Evolutionary conservation across 768 basidiomycete genomes (phyloP), one percentile per base, ranked within the genome.

Genomic region (Rhodotorula sphaerocarpa): DNA sequence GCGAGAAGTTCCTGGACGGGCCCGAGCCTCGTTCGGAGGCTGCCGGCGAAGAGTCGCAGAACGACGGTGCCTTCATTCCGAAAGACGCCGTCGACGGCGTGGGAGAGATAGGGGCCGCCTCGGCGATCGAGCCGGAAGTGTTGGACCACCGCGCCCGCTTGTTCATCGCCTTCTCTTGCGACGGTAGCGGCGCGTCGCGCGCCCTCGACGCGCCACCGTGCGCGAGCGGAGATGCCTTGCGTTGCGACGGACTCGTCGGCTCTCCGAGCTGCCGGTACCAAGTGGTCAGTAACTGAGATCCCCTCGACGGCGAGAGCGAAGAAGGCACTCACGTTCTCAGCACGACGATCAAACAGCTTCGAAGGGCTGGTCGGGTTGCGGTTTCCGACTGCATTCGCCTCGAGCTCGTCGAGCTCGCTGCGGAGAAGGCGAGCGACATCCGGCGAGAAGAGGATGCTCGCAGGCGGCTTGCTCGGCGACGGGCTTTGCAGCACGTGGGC

Each of bases 11-110:
- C 28, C 59, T 58, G 10, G 54, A 46, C 3, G 54, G 18, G 30
- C 27, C 25, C 7, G 48, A 42, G 14, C 59, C 66, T 21, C 53
- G 55, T 20, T 69, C 67, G 7, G 63, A 64, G 1, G 36, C 33
- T 2, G 67, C 48, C 16, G 67, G 67, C 0, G 59, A 61, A 18
- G 67, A 69, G 63, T 69, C 63, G 67, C 67, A 69, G 63, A 69
- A 69, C 16, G 59, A 61, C 1, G 67, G 67, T 2, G 67, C 67
- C 47, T 53, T 59, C 25, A 69, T 47, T 27, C 63, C 57, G 23
- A 39, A 25, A 21, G 66, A 60, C 14, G 51, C 55, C 20, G 59
- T 16, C 2, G 66, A 68, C 0, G 67, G 60, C 3, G 63, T 69
- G 0, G 67, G 67, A 21, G 67, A 69, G 27, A 54, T 44, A 28